Conservation (phyloP, 2,329 filamentous ascomycete genomes). For the Alternaria metachromatica region DNA sequence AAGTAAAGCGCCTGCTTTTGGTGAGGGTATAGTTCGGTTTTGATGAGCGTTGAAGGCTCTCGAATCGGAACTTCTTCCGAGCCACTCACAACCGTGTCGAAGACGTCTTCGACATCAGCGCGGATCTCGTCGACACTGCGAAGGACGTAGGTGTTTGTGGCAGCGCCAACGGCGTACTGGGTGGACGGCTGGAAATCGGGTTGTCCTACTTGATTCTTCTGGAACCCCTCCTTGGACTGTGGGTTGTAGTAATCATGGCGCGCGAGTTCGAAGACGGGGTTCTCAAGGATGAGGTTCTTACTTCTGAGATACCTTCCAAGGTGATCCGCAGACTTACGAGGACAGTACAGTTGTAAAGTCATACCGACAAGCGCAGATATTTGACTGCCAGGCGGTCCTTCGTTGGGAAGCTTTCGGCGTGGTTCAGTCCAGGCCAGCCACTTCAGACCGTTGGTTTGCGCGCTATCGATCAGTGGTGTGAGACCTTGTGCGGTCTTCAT, state of each 20-base stretch:
- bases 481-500: slow-evolving; percentile 70
- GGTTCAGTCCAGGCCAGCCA: slow-evolving; percentile 74
- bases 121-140: slow-evolving; percentile 77
- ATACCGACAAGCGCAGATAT: slow-evolving; percentile 54
- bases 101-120: slow-evolving; percentile 83
- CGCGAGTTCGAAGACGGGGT: slow-evolving; percentile 68
- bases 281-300: slow-evolving; percentile 69
- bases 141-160: slow-evolving; percentile 23
- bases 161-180: slow-evolving; percentile 12
- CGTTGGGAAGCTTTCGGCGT: slow-evolving; percentile 67
- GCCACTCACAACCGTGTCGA: slow-evolving; percentile 79
- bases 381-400: slow-evolving; percentile 50
- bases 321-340: slow-evolving; percentile 66
- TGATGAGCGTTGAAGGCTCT: slow-evolving; percentile 70
- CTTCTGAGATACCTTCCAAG: slow-evolving; percentile 74
- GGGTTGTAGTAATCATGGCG: slow-evolving; percentile 78
- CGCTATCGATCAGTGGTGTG: slow-evolving; percentile 72
- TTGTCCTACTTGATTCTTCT: slow-evolving; percentile 20
- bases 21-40: slow-evolving; percentile 74
- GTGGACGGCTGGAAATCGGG: slow-evolving; percentile 19
- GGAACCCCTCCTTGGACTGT: slow-evolving; percentile 54
- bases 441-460: slow-evolving; percentile 67
- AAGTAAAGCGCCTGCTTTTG: slow-evolving; percentile 92
- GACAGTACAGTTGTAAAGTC: slow-evolving; percentile 81
- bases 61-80: slow-evolving; percentile 75